Conservation (phyloP, 257 asterid genomes). For the Penstemon barbatus region DNA sequence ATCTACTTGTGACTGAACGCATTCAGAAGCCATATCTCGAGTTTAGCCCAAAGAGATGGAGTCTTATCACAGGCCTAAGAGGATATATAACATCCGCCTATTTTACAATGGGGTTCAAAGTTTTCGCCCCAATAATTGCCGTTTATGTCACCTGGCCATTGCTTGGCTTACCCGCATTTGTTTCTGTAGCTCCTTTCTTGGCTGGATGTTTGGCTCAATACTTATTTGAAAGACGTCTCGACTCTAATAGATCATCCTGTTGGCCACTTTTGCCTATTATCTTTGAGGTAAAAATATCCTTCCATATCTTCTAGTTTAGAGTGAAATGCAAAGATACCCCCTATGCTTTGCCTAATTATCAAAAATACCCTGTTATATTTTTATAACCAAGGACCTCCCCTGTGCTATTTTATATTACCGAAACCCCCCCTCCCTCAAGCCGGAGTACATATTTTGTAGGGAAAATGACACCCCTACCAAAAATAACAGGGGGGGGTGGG, state of each 20-base stretch:
- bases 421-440: too few relatives aligned
- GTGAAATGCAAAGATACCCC: background rate
- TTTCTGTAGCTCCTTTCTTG: conserved; percentile 71
- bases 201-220: conserved; percentile 67
- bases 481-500: too few relatives aligned
- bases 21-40: conserved; percentile 90
- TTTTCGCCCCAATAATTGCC: conserved; percentile 66
- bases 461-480: too few relatives aligned
- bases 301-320: background rate
- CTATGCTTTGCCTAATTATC: background rate
- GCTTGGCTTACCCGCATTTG: conserved; percentile 66
- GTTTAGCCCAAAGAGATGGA: conserved; percentile 87
- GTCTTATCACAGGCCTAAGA: conserved; percentile 85
- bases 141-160: conserved; percentile 78
- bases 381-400: too few relatives aligned
- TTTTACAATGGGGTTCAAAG: conserved; percentile 72
- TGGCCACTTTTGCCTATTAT: conserved; percentile 93
- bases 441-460: too few relatives aligned
- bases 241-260: conserved; percentile 58
- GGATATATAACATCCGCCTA: conserved; percentile 71
- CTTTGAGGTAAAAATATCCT: conserved; percentile 59
- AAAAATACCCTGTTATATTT: background rate
- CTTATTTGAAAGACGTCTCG: conserved; percentile 56
- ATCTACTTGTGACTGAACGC: conserved; percentile 54
- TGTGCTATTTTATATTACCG: too few relatives aligned